Evolutionary conservation across 2,329 filamentous ascomycete genomes (phyloP).

Genomic region (Sporothrix humicola): DNA sequence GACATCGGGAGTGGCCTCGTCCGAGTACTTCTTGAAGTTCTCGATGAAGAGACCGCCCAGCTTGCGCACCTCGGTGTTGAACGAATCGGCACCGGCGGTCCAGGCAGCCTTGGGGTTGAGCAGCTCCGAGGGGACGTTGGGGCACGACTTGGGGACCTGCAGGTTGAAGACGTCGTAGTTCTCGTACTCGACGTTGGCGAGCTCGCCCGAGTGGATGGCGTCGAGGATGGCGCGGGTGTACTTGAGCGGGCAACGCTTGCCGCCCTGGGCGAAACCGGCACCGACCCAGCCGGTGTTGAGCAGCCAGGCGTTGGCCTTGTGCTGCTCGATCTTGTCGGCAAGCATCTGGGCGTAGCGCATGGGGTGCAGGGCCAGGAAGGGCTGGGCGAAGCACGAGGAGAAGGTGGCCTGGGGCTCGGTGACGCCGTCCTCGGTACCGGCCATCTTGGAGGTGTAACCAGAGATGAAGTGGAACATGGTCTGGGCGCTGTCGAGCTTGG

Average conservation of each 20-base stretch:
- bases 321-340: constrained; percentile 93
- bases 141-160: constrained; percentile 88
- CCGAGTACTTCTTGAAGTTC: constrained; percentile 96
- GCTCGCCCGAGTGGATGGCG: constrained; percentile 95
- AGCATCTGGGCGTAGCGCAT: constrained; percentile 99
- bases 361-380: constrained; percentile 97
- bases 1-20: constrained; percentile 80
- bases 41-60: constrained; percentile 88
- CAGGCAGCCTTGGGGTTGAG: constrained; percentile 94
- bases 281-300: constrained; percentile 99
- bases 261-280: constrained; percentile 85
- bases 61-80: constrained; percentile 87
- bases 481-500: constrained; percentile 90
- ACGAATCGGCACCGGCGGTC: constrained; percentile 81
- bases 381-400: constrained; percentile 98
- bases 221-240: constrained; percentile 99
- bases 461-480: constrained; percentile 99
- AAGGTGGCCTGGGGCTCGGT: constrained; percentile 98
- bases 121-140: constrained; percentile 85
- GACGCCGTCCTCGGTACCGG: constrained; percentile 95
- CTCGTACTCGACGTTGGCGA: constrained; percentile 92
- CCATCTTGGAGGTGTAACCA: constrained; percentile 99
- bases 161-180: constrained; percentile 97
- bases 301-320: constrained; percentile 97
- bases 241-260: constrained; percentile 96